Base-by-base conservation (phyloP, 148 eudicot species). In the Nepenthes gracilis region DNA sequence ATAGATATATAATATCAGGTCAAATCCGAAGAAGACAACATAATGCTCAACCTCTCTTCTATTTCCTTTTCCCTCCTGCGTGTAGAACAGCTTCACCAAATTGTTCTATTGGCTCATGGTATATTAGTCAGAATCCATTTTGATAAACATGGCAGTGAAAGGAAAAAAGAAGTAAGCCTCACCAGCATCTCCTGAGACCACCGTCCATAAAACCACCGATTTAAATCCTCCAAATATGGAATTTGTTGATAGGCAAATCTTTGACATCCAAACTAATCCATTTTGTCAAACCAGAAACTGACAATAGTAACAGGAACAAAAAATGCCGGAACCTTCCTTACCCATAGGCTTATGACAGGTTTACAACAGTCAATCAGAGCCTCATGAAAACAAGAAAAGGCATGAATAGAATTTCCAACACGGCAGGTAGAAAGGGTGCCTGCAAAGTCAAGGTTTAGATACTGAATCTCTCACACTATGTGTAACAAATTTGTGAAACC, bases 301-400 rank as follows among this genome's bases (percentile, higher is more conserved):
- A 34, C 43, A 43, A 38, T 38, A 47, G 36, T 61, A 61, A 14
- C 63, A 66, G 47, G 58, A 60, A 2, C 2, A 55, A 52, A 54
- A 51, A 49, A 55, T 35, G 37, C 47, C 64, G 49, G 12, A 54
- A 54, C 61, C 51, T 61, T 57, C 63, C 23, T 40, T 12, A 54
- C 55, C 52, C 58, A 50, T 50, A 33, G 57, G n/a, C 48, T 55
- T 74, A 58, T 43, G 58, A 48, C 70, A 51, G 77, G 60, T 64
- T 61, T 55, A 32, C 58, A 33, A 11, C 4, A 52, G 56, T 59
- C 23, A 23, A 23, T 23, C 23, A 23, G 23, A 23, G 23, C 23
- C 23, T 23, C 0, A 23, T 23, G 23, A 23, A 23, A 23, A 23
- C 23, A 23, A 23, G 23, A 23, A 23, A 23, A 23, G 23, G 23